Evolutionary conservation across 164 flowering plant genomes (phyloP), one percentile per base, ranked within the genome.

Genomic region (Nymphaea colorata): DNA sequence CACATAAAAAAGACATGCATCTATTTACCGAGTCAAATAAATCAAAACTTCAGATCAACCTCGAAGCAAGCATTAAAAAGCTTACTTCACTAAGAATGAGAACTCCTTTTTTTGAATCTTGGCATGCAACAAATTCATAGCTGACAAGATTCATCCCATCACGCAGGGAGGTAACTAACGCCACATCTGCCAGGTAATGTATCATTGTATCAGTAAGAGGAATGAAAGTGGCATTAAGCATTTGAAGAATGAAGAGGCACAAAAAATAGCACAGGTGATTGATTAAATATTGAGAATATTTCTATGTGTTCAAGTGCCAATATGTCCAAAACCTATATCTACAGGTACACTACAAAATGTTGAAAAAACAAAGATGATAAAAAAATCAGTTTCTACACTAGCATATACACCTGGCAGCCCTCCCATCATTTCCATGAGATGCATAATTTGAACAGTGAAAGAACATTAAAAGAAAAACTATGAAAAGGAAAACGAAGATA

Each of bases 101-200:
- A 57, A 94, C 99, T n/a, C 99, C 99, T 79, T 87, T 94, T 80
- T 90, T 94, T 36, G 82, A 72, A 70, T 79, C 96, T 76, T 94
- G 99, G 79, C 98, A 94, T 65, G 99, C 99, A 67, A 94, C 99
- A 78, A 91, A 94, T 79, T 94, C 99, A 76, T 91, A 94, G 76
- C 98, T 91, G 76, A 91, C 99, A 69, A 94, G 95, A 82, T 94
- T 94, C 99, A 94, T 94, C 61, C 99, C 99, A 79, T 94, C 99
- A 75, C 98, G 80, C 79, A 94, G 80, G 6, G 99, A 94, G 45
- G 99, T 91, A 61, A 94, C 98, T 42, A 94, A 88, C 43, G 96
- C 96, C 57, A 94, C 86, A 83, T 91, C 99, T 94, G 84, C 55
- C 55, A 47, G 55, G 7, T 4, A 12, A 12, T 47, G 55, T 4